Percentiles rank a stretch among this genome's conserved stretches.
phyloP scores from a whole-genome alignment of 116 monocot species.

The Cymodocea nodosa region DNA sequence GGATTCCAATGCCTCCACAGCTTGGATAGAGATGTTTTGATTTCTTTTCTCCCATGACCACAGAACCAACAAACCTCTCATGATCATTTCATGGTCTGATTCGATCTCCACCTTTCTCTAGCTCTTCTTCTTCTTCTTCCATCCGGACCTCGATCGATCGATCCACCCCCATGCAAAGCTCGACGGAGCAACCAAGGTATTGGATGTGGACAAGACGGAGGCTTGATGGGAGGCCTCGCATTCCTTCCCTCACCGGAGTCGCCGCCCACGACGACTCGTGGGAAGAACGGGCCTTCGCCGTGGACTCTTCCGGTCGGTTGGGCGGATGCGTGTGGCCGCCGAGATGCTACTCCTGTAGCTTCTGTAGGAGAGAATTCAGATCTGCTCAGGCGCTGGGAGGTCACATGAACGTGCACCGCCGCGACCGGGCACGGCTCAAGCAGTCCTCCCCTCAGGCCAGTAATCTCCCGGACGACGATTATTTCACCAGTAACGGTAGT shows the following conservation, averaged over 20 bases:
- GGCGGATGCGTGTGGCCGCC: conserved; percentile 44
- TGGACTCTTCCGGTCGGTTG: conserved; percentile 19
- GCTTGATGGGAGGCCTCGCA: background rate
- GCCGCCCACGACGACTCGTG: conserved; percentile 12
- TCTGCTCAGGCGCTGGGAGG: conserved; percentile 44
- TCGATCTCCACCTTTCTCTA: background rate
- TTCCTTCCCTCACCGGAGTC: conserved; percentile 1
- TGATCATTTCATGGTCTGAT: background rate
- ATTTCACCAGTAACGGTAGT: background rate
- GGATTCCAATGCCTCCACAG: conserved; percentile 4
- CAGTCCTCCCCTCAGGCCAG: conserved; percentile 14
- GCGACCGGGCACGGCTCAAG: conserved; percentile 47
- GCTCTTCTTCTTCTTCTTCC: background rate
- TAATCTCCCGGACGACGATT: background rate
- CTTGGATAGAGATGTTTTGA: conserved; percentile 13
- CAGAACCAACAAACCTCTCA: background rate
- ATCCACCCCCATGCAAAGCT: conserved; percentile 14
- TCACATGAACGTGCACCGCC: conserved; percentile 48
- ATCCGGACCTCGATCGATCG: background rate
- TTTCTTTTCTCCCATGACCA: background rate
- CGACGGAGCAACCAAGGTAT: conserved; percentile 37
- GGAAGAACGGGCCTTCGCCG: conserved; percentile 41
- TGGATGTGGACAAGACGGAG: conserved; percentile 49
- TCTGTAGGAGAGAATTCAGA: conserved; percentile 49
- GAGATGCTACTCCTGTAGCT: conserved; percentile 44